Evolutionary conservation across 441 rosid species (phyloP), one percentile per base, ranked within the genome.

Genomic region (Biscutella laevigata): DNA sequence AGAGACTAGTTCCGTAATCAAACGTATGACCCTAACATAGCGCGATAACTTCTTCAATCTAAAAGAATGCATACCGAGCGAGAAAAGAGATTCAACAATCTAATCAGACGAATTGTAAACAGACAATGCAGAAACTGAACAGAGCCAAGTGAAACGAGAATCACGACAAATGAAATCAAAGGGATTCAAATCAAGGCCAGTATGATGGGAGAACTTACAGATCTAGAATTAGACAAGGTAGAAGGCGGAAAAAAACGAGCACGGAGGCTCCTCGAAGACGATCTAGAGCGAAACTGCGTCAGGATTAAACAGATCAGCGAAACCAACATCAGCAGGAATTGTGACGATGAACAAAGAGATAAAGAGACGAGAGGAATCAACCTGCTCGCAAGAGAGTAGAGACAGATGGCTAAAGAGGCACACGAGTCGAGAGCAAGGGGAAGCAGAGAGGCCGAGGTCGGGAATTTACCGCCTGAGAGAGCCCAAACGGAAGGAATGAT

Each of bases 201-300:
- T 6, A 40, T 2, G 57, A 49, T 13, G 51, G 32, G 40, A 53
- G 14, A 41, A 43, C 69, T 57, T 64, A 64, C 63, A 56, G 69
- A 64, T 64, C 69, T 49, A 20, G 19, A 8, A 16, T 26, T 4
- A 26, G 10, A 50, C 12, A 11, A 35, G 3, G 57, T 20, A 16
- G 44, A 57, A 35, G 2, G 25, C 17, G 11, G 33, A 24, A 19
- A 48, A 59, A 28, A 21, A 9, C 48, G 28, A 64, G 24, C 27
- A 40, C 28, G 36, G 9, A 37, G 22, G 34, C 42, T 29, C 35
- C 56, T 38, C 12, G 45, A 39, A 56, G 57, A 56, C 32, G 63
- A 48, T 48, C 63, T 48, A 40, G 13, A 39, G 33, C 54, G 45
- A 44, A 44, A 30, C 42, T 12, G 14, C 16, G 17, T 43, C 24